These are phyloP conservation scores for Dipteronia dyeriana DNA, from an alignment of 345 rosid species.

Conservation along the genomic window DNA sequence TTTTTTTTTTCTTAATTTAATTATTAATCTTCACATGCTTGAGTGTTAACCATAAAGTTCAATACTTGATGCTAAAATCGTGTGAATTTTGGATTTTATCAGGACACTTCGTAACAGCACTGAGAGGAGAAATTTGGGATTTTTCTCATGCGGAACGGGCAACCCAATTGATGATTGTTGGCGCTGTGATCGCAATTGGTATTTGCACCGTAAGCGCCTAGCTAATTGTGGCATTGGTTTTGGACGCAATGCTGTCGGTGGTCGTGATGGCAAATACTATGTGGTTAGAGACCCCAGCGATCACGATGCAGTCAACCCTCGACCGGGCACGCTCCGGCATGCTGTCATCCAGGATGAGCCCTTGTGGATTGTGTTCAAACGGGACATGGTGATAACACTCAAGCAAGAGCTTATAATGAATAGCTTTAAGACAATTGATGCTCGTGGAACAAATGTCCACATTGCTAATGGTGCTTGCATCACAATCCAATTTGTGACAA, in stretches of 20 bases:
- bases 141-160: slow-evolving; percentile 63
- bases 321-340: slow-evolving; percentile 76
- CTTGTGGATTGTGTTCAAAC: slow-evolving; percentile 76
- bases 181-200: slow-evolving; percentile 77
- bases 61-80: background rate
- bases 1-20: background rate
- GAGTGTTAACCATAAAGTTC: background rate
- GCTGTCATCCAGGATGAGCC: slow-evolving; percentile 79
- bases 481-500: slow-evolving; percentile 71
- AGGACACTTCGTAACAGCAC: slow-evolving; percentile 81
- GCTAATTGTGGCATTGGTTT: slow-evolving; percentile 77
- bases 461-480: slow-evolving; percentile 65
- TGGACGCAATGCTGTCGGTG: slow-evolving; percentile 80
- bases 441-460: slow-evolving; percentile 66
- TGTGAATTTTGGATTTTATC: slow-evolving; percentile 9
- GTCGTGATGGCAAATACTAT: slow-evolving; percentile 73
- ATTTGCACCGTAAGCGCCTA: slow-evolving; percentile 47
- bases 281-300: slow-evolving; percentile 62
- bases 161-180: slow-evolving; percentile 89
- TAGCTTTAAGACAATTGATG: slow-evolving; percentile 85
- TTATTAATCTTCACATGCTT: slow-evolving; percentile 11
- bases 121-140: slow-evolving; percentile 59
- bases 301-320: slow-evolving; percentile 67
- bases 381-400: slow-evolving; percentile 74
- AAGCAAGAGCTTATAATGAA: slow-evolving; percentile 83